Base-by-base conservation (phyloP, 306 rosid species). In the Sechiopsis laciniata region DNA sequence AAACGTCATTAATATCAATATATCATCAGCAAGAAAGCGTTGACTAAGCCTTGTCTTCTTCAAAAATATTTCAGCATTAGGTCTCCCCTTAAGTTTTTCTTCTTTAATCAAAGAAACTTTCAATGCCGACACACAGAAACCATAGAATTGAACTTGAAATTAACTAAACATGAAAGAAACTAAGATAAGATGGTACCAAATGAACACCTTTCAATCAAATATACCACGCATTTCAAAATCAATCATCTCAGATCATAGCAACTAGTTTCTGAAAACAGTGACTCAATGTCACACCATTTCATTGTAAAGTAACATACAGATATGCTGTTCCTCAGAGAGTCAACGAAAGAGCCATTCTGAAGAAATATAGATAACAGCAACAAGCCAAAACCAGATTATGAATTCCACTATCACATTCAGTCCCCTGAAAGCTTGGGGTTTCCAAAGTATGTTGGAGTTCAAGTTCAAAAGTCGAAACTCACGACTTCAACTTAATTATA, bases 11-110 rank as follows among this genome's bases (percentile, higher is more conserved):
- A 76, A 52, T 46, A 84, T 32, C 37, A 32, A 32, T 32, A 32
- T 32, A 32, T 85, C 78, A 84, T 82, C 72, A 60, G 13, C 21
- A 63, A 69, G 63, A 60, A 78, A 45, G 64, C 72, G 60, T 55
- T 55, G 10, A 79, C 77, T 10, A 50, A 20, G 62, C 60, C 22
- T 63, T 79, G 17, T 69, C 21, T 35, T 48, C 40, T 71, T 74
- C 67, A 67, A 74, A 1, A 65, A n/a, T 55, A 48, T 22, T 69
- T 26, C 74, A 51, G 10, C 3, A 46, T 12, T 48, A 48, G 11
- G 40, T 14, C 57, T 21, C 73, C 73, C 73, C 37, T 48, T 12
- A 68, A 6, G 57, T 12, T 48, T 8, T 68, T 68, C 73, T 10
- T 10, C 46, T 67, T 20, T 21, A 35, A 45, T 20, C 37, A 10